Percentiles rank a stretch among this genome's conserved stretches.
These are phyloP conservation scores for Dalbergia cultrata DNA, from an alignment of 306 rosid species.

Conservation along the genomic window DNA sequence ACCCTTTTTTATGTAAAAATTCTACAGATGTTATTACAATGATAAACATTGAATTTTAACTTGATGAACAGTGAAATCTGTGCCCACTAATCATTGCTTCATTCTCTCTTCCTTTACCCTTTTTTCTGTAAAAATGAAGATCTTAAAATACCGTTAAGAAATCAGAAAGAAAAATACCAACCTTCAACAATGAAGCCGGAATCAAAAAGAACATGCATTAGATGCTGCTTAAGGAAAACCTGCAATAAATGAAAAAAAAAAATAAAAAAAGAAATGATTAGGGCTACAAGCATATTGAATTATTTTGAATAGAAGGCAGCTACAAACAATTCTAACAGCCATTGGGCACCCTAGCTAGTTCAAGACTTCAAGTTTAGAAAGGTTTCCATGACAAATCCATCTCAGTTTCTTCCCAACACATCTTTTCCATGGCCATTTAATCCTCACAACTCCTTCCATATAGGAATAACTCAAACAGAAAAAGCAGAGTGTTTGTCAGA, in stretches of 20 bases:
- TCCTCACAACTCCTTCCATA: neutral
- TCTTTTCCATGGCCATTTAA: neutral
- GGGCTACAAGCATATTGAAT: conserved; percentile 7
- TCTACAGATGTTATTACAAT: neutral
- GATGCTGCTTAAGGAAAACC: conserved; percentile 92
- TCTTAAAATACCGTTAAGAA: neutral
- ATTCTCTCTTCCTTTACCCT: neutral
- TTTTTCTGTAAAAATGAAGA: neutral
- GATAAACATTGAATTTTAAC: too few relatives aligned
- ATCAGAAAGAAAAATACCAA: conserved; percentile 46
- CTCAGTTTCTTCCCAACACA: conserved; percentile 16
- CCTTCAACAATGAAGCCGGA: conserved; percentile 69
- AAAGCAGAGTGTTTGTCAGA: neutral
- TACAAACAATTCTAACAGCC: conserved; percentile 9
- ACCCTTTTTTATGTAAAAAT: too few relatives aligned
- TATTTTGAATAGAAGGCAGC: conserved; percentile 28
- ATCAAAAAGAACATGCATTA: conserved; percentile 69
- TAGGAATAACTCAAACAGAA: neutral
- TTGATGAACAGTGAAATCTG: conserved; percentile 1
- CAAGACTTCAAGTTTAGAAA: conserved; percentile 25
- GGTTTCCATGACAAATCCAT: neutral
- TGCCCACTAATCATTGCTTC: conserved; percentile 8
- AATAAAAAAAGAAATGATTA: conserved; percentile 20
- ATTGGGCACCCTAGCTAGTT: neutral
- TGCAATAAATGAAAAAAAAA: conserved; percentile 48